A percentile compares a stretch with the other conserved stretches of the same genome.
These are phyloP conservation scores for Favolaschia claudopus DNA, from an alignment of 768 basidiomycete genomes.

Conservation along the genomic window DNA sequence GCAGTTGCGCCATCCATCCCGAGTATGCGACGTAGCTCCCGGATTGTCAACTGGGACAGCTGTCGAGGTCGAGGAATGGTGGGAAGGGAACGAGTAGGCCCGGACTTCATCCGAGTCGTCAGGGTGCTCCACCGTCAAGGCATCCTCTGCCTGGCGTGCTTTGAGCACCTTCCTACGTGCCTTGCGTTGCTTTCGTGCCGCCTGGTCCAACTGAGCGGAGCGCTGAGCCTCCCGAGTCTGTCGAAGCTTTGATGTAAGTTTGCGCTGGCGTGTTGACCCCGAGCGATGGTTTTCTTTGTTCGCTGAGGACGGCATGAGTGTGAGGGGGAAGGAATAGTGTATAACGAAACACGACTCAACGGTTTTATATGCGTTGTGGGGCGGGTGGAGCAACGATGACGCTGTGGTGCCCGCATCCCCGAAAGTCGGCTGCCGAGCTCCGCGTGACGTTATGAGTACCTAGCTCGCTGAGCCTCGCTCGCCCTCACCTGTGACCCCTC, in stretches of 20 bases:
- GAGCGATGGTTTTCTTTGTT: not conserved
- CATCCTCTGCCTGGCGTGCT: constrained; percentile 1
- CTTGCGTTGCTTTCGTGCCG: not conserved
- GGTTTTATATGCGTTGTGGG: not conserved
- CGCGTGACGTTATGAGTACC: no score
- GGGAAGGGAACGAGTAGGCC: not conserved
- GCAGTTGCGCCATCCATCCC: not conserved
- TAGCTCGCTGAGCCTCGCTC: no score
- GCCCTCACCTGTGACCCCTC: no score
- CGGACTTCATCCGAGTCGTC: not conserved
- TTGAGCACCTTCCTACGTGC: not conserved
- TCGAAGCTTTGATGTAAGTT: not conserved
- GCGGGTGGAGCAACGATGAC: no score
- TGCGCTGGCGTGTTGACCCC: not conserved
- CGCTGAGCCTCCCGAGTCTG: not conserved
- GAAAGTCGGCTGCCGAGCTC: no score
- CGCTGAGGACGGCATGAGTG: not conserved
- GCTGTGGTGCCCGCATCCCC: no score
- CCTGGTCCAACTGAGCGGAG: not conserved
- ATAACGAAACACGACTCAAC: no score
- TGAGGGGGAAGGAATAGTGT: no score
- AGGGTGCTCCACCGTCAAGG: not conserved
- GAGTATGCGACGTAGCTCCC: not conserved
- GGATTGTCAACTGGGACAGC: not conserved
- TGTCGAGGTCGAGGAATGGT: constrained; percentile 1